These are phyloP conservation scores for Neocallimastix lanati DNA, from an alignment of 192 early-diverging fungal genomes.

Conservation along the genomic window DNA sequence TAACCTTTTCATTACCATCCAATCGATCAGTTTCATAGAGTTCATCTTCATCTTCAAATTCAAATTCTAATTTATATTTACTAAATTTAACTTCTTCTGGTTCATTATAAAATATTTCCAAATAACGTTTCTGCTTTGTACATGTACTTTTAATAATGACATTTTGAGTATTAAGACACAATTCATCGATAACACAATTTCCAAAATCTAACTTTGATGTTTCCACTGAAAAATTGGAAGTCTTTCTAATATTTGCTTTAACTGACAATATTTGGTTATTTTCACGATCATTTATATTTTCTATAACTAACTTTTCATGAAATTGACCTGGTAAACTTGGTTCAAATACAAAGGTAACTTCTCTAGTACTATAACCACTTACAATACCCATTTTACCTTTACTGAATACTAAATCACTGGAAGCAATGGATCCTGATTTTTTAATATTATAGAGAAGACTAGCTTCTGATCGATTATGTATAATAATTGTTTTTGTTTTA, in stretches of 20 bases:
- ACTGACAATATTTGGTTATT: too few species aligned
- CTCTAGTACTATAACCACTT: slow-evolving; percentile 72
- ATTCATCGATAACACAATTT: too few species aligned
- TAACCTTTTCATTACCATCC: slow-evolving; percentile 3
- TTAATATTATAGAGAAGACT: slow-evolving; percentile 77
- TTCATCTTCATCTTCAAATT: slow-evolving; percentile 30
- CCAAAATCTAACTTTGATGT: too few species aligned
- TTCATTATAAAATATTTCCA: slow-evolving; percentile 53
- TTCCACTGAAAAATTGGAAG: too few species aligned
- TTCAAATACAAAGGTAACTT: slow-evolving; percentile 86
- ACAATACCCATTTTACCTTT: slow-evolving; percentile 71
- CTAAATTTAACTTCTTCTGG: slow-evolving; percentile 46
- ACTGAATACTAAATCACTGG: slow-evolving; percentile 68
- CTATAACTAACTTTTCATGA: slow-evolving; percentile 66
- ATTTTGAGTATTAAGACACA: too few species aligned
- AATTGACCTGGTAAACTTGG: too few species aligned
- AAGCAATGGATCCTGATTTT: too few species aligned
- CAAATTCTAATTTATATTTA: slow-evolving; percentile 28
- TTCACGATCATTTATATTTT: slow-evolving; percentile 74
- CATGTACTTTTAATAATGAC: too few species aligned
- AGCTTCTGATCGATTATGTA: slow-evolving; percentile 67
- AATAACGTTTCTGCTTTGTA: slow-evolving; percentile 54
- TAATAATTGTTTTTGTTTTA: too few species aligned
- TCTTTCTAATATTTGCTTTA: too few species aligned
- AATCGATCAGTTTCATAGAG: slow-evolving; percentile 2